Evolutionary conservation across 352 stramenopile genomes (phyloP).

Genomic region (Globisporangium echinulatum): DNA sequence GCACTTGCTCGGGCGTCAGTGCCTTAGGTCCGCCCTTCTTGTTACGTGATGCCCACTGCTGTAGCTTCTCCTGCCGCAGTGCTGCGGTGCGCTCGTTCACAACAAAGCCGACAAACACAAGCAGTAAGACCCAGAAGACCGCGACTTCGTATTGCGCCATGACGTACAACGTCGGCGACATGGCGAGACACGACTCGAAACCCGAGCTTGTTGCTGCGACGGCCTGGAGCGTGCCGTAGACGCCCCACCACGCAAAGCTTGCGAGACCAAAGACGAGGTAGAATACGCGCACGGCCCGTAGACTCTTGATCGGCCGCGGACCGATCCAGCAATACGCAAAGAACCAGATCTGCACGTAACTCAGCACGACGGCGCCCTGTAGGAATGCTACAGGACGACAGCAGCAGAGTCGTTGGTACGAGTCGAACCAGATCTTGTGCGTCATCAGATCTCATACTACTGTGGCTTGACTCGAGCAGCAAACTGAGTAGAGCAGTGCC

Average conservation of each 20-base stretch:
- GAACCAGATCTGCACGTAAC: conserved; percentile 58
- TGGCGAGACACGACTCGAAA: conserved; percentile 64
- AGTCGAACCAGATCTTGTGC: neutral
- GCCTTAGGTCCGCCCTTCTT: conserved; percentile 20
- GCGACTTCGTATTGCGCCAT: conserved; percentile 68
- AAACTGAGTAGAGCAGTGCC: neutral
- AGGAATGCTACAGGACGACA: conserved; percentile 36
- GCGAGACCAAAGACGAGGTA: conserved; percentile 55
- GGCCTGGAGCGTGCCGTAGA: conserved; percentile 58
- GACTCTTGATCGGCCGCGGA: conserved; percentile 39
- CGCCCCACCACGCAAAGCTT: conserved; percentile 57
- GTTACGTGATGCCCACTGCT: conserved; percentile 20
- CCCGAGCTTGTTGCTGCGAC: conserved; percentile 48
- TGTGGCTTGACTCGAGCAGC: neutral
- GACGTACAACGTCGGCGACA: conserved; percentile 57
- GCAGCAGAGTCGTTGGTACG: neutral
- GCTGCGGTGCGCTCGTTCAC: conserved; percentile 40
- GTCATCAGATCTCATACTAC: conserved; percentile 4
- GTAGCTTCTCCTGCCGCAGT: conserved; percentile 33
- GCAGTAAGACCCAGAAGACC: conserved; percentile 56
- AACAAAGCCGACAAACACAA: conserved; percentile 38
- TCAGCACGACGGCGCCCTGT: conserved; percentile 57
- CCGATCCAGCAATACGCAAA: conserved; percentile 75
- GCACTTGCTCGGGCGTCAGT: conserved; percentile 13
- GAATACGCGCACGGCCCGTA: conserved; percentile 53